A percentile compares a stretch with the other conserved stretches of the same genome.
Evolutionary conservation across 2,329 filamentous ascomycete genomes (phyloP).

Genomic region (Pestalotiopsis fici): DNA sequence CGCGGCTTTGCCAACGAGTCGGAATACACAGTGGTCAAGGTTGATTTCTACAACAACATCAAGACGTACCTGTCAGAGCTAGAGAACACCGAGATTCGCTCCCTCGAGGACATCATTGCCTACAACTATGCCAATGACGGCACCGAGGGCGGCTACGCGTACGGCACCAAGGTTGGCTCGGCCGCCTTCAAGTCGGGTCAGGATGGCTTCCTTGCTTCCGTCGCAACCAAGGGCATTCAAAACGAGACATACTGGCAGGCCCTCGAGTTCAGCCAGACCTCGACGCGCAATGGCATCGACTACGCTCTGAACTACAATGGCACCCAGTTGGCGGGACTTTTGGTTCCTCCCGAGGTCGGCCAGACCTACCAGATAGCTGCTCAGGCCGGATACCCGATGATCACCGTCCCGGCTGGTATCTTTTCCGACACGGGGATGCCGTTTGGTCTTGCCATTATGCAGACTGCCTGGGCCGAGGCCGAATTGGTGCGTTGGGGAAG

Average conservation of each 20-base stretch:
- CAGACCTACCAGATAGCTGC: conserved; percentile 71
- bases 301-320: conserved; percentile 56
- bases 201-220: conserved; percentile 67
- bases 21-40: conserved; percentile 7
- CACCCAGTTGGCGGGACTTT: conserved; percentile 57
- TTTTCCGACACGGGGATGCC: conserved; percentile 57
- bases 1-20: not conserved
- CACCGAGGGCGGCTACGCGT: conserved; percentile 66
- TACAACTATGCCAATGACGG: conserved; percentile 67
- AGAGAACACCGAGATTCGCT: conserved; percentile 58
- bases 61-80: conserved; percentile 41
- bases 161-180: conserved; percentile 39
- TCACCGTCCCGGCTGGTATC: conserved; percentile 67
- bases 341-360: conserved; percentile 69
- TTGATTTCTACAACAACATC: conserved; percentile 7
- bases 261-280: conserved; percentile 59
- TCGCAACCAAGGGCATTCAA: conserved; percentile 60
- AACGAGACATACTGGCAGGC: conserved; percentile 70
- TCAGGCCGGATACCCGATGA: conserved; percentile 73
- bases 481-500: conserved; percentile 61
- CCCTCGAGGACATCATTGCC: conserved; percentile 65
- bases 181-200: conserved; percentile 72
- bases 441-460: conserved; percentile 58
- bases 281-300: conserved; percentile 69
- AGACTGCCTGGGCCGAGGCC: conserved; percentile 63